Evolutionary conservation across 148 eudicot species (phyloP), one percentile per base, ranked within the genome.

Genomic region (Rhododendron williamsianum): DNA sequence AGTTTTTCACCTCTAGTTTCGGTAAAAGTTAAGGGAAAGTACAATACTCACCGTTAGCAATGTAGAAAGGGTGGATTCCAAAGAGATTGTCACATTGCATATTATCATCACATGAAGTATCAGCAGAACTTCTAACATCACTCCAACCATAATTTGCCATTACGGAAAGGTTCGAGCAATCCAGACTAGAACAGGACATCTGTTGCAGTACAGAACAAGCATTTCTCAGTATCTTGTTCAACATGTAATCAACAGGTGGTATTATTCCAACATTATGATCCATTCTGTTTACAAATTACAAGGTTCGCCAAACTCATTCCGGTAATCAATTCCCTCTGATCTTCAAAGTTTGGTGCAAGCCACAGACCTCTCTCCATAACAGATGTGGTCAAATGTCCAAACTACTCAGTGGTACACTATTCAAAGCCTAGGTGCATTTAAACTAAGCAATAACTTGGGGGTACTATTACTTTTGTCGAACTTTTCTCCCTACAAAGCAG

Each of bases 21-120:
- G 49, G 9, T 46, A 1, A 7, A 46, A 46, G 49, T 46, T 46
- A 9, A 46, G 49, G 49, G 49, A 0, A 46, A 41, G 27, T 9
- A 74, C 25, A 85, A 79, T 77, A 41, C 41, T 79, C 89, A 93
- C 98, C 98, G 90, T 89, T 93, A 84, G 90, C 87, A 82, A 97
- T 95, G 84, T 91, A 95, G 90, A 97, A 97, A 60, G 99, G 99
- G 87, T 91, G 90, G 84, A 96, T 86, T 23, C 98, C 99, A 89
- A 95, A 97, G 65, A 86, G 81, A 85, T 87, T 87, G 88, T 92
- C 95, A 81, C 91, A 87, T 51, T 89, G 92, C 95, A 90, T 93
- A 45, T 82, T 91, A 69, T 80, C 88, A 19, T 77, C 82, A 45
- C 86, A 71, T 67, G 85, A 80, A 82, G 2, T 35, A 85, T 69